A percentile compares a stretch with the other conserved stretches of the same genome.
These are phyloP conservation scores for Oenanthe javanica DNA, from an alignment of 140 eudicot genomes.

Conservation along the genomic window DNA sequence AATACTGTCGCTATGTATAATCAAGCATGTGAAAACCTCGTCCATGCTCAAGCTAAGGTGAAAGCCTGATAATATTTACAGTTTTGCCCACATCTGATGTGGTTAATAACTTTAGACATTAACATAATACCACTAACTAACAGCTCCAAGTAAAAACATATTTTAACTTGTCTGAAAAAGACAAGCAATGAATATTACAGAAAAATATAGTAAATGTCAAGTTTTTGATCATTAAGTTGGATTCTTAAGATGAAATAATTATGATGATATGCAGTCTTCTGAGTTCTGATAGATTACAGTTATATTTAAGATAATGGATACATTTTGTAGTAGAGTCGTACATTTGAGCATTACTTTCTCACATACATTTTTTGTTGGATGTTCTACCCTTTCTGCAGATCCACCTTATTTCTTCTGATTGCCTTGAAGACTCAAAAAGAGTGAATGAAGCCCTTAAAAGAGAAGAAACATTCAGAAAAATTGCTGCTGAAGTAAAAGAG, in stretches of 20 bases:
- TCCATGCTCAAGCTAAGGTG: conserved; percentile 74
- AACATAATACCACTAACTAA: neutral
- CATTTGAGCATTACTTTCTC: neutral
- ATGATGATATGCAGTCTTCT: neutral
- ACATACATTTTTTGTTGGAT: neutral
- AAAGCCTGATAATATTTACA: conserved; percentile 10
- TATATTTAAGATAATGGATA: neutral
- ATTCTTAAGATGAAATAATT: neutral
- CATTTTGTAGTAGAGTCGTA: neutral
- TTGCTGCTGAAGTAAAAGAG: conserved; percentile 65
- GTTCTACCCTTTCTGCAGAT: conserved; percentile 38
- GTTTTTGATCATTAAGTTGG: neutral
- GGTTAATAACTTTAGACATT: neutral
- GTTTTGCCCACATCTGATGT: conserved; percentile 5
- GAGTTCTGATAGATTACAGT: neutral
- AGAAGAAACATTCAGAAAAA: conserved; percentile 62
- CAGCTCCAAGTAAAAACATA: neutral
- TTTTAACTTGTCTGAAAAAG: neutral
- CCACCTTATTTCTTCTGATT: conserved; percentile 56
- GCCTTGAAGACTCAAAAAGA: conserved; percentile 53
- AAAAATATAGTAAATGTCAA: neutral
- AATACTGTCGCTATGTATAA: conserved; percentile 57
- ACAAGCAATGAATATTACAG: neutral
- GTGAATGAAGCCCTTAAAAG: conserved; percentile 52
- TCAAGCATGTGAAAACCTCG: conserved; percentile 78